Percentiles rank a stretch among this genome's conserved stretches.
phyloP scores from a whole-genome alignment of 1,284 basidiomycete genomes.

The Ustilago xerochloae region DNA sequence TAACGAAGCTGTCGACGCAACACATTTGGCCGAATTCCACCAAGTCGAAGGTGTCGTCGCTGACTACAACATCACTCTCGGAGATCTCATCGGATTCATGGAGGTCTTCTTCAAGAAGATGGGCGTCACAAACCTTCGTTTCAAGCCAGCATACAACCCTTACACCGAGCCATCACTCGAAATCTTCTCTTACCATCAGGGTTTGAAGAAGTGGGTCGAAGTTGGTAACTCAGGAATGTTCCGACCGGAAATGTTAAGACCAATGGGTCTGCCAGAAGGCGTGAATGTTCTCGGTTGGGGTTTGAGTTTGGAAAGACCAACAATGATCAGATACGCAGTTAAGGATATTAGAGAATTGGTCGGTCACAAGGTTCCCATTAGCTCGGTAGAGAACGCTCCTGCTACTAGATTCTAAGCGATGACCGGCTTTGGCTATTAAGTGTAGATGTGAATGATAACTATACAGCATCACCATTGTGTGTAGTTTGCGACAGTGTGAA shows the following conservation, averaged over 20 bases:
- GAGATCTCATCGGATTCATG: constrained; percentile 85
- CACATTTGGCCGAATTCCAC: constrained; percentile 99
- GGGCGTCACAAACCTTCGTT: constrained; percentile 90
- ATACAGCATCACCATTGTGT: not conserved
- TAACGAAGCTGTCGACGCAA: constrained; percentile 98
- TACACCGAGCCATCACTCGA: constrained; percentile 89
- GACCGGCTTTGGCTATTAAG: not conserved
- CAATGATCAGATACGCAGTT: constrained; percentile 89
- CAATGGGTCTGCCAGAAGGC: constrained; percentile 97
- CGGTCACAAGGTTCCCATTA: constrained; percentile 88
- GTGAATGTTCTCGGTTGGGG: constrained; percentile 98
- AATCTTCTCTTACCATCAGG: constrained; percentile 98
- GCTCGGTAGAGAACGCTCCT: constrained; percentile 61
- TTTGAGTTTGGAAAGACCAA: constrained; percentile 93
- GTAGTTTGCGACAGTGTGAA: not conserved
- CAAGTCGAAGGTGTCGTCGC: constrained; percentile 99
- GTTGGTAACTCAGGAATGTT: constrained; percentile 92
- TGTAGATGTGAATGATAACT: not conserved
- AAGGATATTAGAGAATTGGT: constrained; percentile 97
- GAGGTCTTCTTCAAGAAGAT: constrained; percentile 91
- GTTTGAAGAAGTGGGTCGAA: constrained; percentile 95
- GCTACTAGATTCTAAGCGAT: constrained; percentile 64
- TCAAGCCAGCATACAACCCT: constrained; percentile 94
- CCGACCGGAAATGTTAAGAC: constrained; percentile 94
- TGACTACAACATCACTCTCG: constrained; percentile 91